phyloP scores from a whole-genome alignment of 306 rosid species.

The Vigna radiata region DNA sequence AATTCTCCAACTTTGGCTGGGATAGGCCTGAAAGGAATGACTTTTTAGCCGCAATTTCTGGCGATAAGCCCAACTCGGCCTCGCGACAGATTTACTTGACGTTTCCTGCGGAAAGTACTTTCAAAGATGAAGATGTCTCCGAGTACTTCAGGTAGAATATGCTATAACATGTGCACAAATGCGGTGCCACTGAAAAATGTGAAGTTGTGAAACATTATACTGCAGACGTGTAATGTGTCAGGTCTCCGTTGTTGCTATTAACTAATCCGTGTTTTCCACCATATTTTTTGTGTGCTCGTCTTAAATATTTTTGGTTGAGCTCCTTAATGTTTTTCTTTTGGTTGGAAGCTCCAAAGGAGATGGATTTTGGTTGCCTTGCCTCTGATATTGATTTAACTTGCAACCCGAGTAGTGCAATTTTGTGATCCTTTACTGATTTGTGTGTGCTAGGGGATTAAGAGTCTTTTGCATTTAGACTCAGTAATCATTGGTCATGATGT shows the following conservation, averaged over 20 bases:
- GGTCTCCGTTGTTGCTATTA: constrained; percentile 32
- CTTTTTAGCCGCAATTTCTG: constrained; percentile 64
- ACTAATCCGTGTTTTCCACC: constrained; percentile 14
- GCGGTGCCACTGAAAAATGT: constrained; percentile 28
- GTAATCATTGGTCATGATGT: constrained; percentile 6
- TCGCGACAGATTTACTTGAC: constrained; percentile 95
- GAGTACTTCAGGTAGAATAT: constrained; percentile 85
- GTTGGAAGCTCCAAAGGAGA: constrained; percentile 36
- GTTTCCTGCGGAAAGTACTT: constrained; percentile 96
- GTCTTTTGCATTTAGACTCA: constrained; percentile 23
- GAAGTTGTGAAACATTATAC: constrained; percentile 11
- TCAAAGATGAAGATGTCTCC: constrained; percentile 95
- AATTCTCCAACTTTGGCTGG: constrained; percentile 65
- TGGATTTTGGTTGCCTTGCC: constrained; percentile 39
- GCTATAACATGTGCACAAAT: constrained; percentile 7
- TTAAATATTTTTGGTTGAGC: constrained; percentile 21
- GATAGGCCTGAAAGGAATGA: constrained; percentile 82
- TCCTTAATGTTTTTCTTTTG: constrained; percentile 10
- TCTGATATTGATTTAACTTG: constrained; percentile 34
- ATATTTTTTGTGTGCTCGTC: constrained; percentile 5
- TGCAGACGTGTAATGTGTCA: background rate
- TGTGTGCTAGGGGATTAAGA: constrained; percentile 33
- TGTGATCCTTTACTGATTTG: constrained; percentile 36
- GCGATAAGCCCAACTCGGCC: constrained; percentile 79
- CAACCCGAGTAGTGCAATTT: constrained; percentile 38